phyloP scores from a whole-genome alignment of 176 grass and related monocot genomes.

The Puccinellia tenuiflora region DNA sequence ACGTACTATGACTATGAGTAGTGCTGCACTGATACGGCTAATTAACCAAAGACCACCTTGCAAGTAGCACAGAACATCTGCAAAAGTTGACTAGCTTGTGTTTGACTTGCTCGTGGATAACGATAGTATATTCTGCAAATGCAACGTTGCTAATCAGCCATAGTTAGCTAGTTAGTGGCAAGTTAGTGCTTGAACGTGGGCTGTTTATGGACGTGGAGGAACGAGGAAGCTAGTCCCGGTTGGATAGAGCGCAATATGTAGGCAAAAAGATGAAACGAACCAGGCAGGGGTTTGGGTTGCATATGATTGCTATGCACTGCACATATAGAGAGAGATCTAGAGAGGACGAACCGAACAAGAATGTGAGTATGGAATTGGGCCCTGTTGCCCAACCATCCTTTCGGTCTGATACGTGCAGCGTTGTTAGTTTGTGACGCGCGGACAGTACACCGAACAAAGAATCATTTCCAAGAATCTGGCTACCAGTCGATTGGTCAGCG shows the following conservation, averaged over 20 bases:
- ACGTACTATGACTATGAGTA: no score
- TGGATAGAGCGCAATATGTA: constrained; percentile 27
- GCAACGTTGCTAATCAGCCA: not conserved
- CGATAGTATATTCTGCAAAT: not conserved
- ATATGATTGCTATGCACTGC: no score
- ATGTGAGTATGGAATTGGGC: not conserved
- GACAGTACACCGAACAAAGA: not conserved
- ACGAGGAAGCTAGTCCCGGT: not conserved
- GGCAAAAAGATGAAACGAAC: not conserved
- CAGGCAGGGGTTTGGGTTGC: no score
- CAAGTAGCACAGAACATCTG: not conserved
- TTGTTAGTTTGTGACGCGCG: not conserved
- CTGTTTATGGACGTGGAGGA: constrained; percentile 3
- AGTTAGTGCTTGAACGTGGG: not conserved
- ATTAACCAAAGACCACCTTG: not conserved
- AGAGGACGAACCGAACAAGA: not conserved
- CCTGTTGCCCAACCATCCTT: not conserved
- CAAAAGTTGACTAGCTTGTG: not conserved
- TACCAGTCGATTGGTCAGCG: not conserved
- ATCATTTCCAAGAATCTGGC: not conserved
- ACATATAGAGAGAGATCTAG: no score
- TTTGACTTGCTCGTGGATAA: not conserved
- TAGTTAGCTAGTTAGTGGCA: not conserved
- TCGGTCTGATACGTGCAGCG: not conserved
- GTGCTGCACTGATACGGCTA: not conserved